These are phyloP conservation scores for Ajuga chamaepitys DNA, from an alignment of 257 asterid species.

Conservation along the genomic window DNA sequence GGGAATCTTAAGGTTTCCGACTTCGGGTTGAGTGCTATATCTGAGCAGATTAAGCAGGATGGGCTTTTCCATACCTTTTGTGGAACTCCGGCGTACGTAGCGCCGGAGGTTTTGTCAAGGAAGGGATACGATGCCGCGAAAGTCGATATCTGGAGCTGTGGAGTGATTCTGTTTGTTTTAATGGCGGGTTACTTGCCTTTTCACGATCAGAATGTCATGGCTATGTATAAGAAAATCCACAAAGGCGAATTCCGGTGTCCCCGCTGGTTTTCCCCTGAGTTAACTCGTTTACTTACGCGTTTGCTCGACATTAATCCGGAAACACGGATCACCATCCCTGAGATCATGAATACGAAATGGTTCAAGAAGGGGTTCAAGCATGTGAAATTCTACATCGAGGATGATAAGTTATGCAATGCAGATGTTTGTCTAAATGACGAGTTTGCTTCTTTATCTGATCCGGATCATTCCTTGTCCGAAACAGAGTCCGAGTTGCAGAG, in stretches of 20 bases:
- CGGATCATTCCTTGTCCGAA: conserved; percentile 46
- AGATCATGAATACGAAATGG: conserved; percentile 57
- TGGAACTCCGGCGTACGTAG: conserved; percentile 94
- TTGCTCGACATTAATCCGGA: conserved; percentile 60
- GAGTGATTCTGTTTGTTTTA: conserved; percentile 75
- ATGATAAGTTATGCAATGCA: conserved; percentile 61
- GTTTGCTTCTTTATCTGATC: conserved; percentile 32
- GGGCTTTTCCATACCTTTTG: conserved; percentile 85
- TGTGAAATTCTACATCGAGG: conserved; percentile 73
- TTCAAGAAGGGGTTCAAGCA: conserved; percentile 59
- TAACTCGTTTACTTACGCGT: conserved; percentile 43
- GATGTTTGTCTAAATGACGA: conserved; percentile 26
- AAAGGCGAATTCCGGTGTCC: conserved; percentile 92
- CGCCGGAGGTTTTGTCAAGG: conserved; percentile 80
- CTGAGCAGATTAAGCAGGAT: conserved; percentile 89
- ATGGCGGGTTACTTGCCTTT: conserved; percentile 93
- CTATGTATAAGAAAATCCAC: conserved; percentile 87
- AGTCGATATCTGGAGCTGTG: conserved; percentile 94
- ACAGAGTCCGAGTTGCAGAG: conserved; percentile 55
- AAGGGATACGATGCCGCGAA: conserved; percentile 88
- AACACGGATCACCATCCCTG: conserved; percentile 55
- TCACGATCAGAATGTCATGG: conserved; percentile 78
- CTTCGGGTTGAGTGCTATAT: conserved; percentile 79
- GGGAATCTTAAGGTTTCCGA: conserved; percentile 90
- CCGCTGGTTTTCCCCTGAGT: conserved; percentile 81